phyloP scores from a whole-genome alignment of 306 rosid genomes.

The Rubus idaeus region DNA sequence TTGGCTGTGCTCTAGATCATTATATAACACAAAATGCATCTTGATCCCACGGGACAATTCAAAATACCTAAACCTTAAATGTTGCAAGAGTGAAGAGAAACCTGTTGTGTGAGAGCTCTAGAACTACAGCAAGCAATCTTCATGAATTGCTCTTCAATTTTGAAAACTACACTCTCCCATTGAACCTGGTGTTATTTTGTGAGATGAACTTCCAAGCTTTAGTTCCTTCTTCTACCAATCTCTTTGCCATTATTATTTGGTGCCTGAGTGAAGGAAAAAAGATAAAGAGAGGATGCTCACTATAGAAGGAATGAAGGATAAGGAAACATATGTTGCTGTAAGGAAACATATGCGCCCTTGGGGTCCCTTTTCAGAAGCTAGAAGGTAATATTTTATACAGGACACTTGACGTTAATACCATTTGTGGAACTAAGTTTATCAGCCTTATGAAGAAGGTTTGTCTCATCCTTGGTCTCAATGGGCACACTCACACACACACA shows the following conservation, averaged over 20 bases:
- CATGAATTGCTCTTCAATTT: slow-evolving; percentile 76
- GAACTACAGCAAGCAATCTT: slow-evolving; percentile 69
- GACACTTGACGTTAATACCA: too few species aligned
- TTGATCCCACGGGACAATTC: neutral
- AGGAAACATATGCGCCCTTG: too few species aligned
- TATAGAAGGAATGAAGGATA: neutral
- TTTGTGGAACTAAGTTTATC: too few species aligned
- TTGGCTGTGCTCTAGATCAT: too few species aligned
- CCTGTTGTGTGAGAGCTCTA: slow-evolving; percentile 83
- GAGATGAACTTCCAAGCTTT: slow-evolving; percentile 76
- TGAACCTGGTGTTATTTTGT: slow-evolving; percentile 58
- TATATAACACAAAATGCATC: slow-evolving; percentile 4
- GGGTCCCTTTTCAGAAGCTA: too few species aligned
- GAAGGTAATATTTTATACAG: too few species aligned
- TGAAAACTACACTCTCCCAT: slow-evolving; percentile 67
- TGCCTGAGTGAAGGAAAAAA: slow-evolving; percentile 42
- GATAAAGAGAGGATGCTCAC: neutral
- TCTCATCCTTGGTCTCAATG: too few species aligned
- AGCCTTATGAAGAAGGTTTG: too few species aligned
- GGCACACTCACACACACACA: too few species aligned
- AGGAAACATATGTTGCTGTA: neutral
- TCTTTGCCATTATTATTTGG: slow-evolving; percentile 71
- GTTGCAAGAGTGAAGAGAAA: slow-evolving; percentile 8
- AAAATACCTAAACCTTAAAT: neutral
- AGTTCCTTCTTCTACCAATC: slow-evolving; percentile 74